Evolutionary conservation across 2,329 filamentous ascomycete genomes (phyloP).

Genomic region (Bipolaris bicolor): DNA sequence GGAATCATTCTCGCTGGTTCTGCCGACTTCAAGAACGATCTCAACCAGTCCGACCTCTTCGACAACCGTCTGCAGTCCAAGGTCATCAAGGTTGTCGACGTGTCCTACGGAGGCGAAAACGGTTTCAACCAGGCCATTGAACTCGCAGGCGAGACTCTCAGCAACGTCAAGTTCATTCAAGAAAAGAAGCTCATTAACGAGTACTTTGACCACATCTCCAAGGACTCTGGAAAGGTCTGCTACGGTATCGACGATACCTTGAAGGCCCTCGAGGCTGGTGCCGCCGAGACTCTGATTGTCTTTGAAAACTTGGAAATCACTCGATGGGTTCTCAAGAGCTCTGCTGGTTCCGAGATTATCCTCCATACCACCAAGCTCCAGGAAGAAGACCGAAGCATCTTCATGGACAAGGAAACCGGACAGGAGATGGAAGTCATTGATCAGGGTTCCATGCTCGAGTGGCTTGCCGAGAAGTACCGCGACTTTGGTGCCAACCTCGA

Average conservation of each 20-base stretch:
- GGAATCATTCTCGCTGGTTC: constrained; percentile 95
- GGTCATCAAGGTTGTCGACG: constrained; percentile 99
- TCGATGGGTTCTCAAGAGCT: constrained; percentile 86
- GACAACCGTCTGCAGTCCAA: constrained; percentile 88
- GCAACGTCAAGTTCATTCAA: constrained; percentile 99
- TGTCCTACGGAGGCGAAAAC: constrained; percentile 98
- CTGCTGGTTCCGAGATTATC: constrained; percentile 72
- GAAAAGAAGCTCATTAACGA: constrained; percentile 99
- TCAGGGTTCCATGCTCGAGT: constrained; percentile 94
- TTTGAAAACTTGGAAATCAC: constrained; percentile 97
- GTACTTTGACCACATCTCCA: constrained; percentile 99
- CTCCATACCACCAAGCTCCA: constrained; percentile 88
- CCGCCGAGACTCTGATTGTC: constrained; percentile 91
- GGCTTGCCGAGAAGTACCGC: constrained; percentile 98
- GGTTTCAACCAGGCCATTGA: constrained; percentile 99
- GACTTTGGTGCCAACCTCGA: constrained; percentile 95
- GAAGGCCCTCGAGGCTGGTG: constrained; percentile 94
- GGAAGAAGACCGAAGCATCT: constrained; percentile 78
- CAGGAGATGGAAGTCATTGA: constrained; percentile 96
- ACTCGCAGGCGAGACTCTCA: constrained; percentile 88
- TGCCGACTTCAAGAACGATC: constrained; percentile 99
- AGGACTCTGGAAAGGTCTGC: constrained; percentile 95
- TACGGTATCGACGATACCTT: constrained; percentile 98
- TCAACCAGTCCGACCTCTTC: constrained; percentile 97
- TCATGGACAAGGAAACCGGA: constrained; percentile 94